Conservation (phyloP, 805 yeast species). For the Kodamaea leandrae region DNA sequence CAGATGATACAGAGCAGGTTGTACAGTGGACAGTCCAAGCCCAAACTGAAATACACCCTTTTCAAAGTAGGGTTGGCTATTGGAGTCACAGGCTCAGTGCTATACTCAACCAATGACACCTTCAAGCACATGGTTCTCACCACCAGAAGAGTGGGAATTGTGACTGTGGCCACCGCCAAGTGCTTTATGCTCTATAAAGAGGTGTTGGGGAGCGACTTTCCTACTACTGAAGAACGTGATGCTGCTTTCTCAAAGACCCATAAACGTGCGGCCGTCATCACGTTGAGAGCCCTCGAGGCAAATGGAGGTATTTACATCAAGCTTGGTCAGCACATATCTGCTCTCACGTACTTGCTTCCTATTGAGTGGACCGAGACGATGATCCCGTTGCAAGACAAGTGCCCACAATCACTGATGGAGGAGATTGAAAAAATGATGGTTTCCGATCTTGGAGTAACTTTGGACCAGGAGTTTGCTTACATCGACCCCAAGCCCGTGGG, state of each 20-base stretch:
- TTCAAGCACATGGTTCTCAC: slow-evolving; percentile 35
- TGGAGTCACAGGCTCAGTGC: slow-evolving; percentile 26
- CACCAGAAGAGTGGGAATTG: slow-evolving; percentile 57
- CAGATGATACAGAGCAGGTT: neutral
- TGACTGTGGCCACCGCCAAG: slow-evolving; percentile 62
- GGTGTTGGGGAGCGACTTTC: slow-evolving; percentile 47
- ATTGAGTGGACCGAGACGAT: slow-evolving; percentile 93
- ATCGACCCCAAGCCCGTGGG: slow-evolving; percentile 82
- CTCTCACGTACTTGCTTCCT: slow-evolving; percentile 88
- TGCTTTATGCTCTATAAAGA: slow-evolving; percentile 72
- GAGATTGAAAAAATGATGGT: slow-evolving; percentile 67
- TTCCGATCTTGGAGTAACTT: slow-evolving; percentile 57
- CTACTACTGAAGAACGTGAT: slow-evolving; percentile 41
- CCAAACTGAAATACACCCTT: slow-evolving; percentile 5
- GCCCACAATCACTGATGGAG: slow-evolving; percentile 75
- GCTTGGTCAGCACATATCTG: slow-evolving; percentile 91
- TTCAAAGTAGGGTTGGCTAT: slow-evolving; percentile 28
- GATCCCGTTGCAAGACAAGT: slow-evolving; percentile 87
- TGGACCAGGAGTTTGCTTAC: slow-evolving; percentile 63
- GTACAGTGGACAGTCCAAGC: neutral
- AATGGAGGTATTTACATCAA: slow-evolving; percentile 95
- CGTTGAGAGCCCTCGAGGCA: slow-evolving; percentile 71
- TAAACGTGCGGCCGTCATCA: slow-evolving; percentile 68
- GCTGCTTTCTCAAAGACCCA: slow-evolving; percentile 67
- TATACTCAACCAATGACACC: slow-evolving; percentile 38